These are phyloP conservation scores for Chlorella sp. DNA, from an alignment of 139 green algal species.

Conservation along the genomic window DNA sequence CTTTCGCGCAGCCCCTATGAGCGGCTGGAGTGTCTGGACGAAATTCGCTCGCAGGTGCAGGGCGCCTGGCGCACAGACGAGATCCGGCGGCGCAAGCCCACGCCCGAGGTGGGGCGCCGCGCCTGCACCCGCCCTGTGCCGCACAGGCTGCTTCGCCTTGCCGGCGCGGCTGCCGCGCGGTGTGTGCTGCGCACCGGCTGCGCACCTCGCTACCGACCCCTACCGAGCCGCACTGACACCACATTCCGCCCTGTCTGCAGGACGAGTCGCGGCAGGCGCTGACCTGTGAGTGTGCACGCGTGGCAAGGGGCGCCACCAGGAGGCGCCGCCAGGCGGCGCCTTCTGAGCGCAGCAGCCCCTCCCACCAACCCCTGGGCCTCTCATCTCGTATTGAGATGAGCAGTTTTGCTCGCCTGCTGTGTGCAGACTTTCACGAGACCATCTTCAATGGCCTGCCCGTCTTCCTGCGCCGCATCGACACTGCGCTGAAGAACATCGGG, in stretches of 20 bases:
- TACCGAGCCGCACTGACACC: no score
- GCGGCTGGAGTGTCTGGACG: constrained; percentile 74
- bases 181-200: no score
- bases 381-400: no score
- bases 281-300: no score
- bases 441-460: constrained; percentile 82
- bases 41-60: constrained; percentile 75
- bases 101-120: constrained; percentile 67
- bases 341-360: no score
- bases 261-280: constrained; percentile 95
- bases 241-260: no score
- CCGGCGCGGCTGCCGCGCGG: background rate
- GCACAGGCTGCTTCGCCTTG: background rate
- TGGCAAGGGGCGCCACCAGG: no score
- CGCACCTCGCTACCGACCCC: no score
- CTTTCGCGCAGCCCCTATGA: constrained; percentile 82
- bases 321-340: no score
- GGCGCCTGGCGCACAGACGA: constrained; percentile 95
- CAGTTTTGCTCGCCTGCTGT: no score
- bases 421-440: constrained; percentile 92
- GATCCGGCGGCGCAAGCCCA: constrained; percentile 89
- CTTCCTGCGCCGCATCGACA: constrained; percentile 84
- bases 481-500: constrained; percentile 83
- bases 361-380: no score
- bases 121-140: background rate